Percentiles rank a stretch among this genome's conserved stretches.
Conservation (phyloP, 2,329 filamentous ascomycete genomes). For the Stemphylium beticola region DNA sequence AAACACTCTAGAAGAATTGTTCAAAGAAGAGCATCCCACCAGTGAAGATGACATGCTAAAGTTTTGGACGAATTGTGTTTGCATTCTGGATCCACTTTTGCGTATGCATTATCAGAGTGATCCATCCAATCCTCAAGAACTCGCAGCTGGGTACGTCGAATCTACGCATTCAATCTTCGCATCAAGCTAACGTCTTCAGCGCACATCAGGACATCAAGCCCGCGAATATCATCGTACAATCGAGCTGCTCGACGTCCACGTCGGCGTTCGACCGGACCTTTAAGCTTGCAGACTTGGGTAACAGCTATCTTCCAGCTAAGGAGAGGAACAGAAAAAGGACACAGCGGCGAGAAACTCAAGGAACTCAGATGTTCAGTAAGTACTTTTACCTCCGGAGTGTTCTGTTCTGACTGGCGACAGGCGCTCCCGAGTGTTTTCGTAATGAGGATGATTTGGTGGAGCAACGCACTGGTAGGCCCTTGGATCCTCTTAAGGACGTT, state of each 20-base stretch:
- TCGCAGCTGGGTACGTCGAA: neutral
- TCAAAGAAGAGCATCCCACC: conserved; percentile 32
- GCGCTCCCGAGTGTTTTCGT: conserved; percentile 27
- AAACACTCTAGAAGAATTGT: conserved; percentile 42
- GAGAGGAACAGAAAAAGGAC: too few species aligned
- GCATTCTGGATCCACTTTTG: conserved; percentile 35
- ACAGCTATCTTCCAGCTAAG: too few species aligned
- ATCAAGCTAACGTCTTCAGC: conserved; percentile 20
- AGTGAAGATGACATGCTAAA: conserved; percentile 26
- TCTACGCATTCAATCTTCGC: too few species aligned
- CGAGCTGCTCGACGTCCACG: too few species aligned
- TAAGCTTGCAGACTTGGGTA: conserved; percentile 50
- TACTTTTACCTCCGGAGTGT: neutral
- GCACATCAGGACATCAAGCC: conserved; percentile 55
- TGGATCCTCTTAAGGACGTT: conserved; percentile 45
- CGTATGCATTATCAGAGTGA: conserved; percentile 29
- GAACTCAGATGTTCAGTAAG: conserved; percentile 49
- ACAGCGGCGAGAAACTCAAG: conserved; percentile 23
- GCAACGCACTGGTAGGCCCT: conserved; percentile 6
- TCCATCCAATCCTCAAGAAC: neutral
- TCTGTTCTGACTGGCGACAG: conserved; percentile 3
- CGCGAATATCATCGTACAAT: conserved; percentile 49
- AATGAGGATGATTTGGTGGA: conserved; percentile 5
- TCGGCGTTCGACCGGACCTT: conserved; percentile 28
- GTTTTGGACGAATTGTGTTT: conserved; percentile 43